Conservation (phyloP, 371 early-diverging fungal genomes). For the Mucor sp. region DNA sequence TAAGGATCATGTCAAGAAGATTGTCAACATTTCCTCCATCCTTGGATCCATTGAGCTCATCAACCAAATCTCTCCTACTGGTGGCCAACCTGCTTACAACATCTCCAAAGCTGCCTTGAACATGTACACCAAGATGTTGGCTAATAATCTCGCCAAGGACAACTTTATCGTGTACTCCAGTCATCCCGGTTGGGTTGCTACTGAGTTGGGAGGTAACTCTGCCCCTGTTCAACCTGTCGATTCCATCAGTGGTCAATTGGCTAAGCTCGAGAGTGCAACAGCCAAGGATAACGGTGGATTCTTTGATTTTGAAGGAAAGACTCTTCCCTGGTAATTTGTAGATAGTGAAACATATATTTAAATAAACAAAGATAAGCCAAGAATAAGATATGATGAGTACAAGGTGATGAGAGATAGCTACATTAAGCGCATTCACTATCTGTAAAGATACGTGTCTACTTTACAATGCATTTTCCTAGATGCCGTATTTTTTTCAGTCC, state of each 20-base stretch:
- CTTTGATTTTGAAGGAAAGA: conserved; percentile 16
- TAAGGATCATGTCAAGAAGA: conserved; percentile 17
- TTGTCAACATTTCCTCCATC: conserved; percentile 28
- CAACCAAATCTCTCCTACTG: conserved; percentile 5
- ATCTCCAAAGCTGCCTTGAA: conserved; percentile 28
- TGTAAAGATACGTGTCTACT: too few relatives aligned
- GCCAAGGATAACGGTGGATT: conserved; percentile 13
- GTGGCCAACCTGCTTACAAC: conserved; percentile 9
- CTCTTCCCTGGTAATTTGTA: conserved; percentile 18
- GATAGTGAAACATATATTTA: too few relatives aligned
- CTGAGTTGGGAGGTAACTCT: conserved; percentile 23
- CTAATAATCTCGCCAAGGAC: conserved; percentile 19
- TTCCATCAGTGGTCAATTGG: conserved; percentile 19
- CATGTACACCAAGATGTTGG: conserved; percentile 17
- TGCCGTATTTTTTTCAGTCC: too few relatives aligned
- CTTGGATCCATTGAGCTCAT: conserved; percentile 7
- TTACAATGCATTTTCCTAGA: too few relatives aligned
- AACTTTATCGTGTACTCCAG: conserved; percentile 23
- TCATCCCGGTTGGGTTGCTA: conserved; percentile 30
- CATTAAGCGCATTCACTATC: too few relatives aligned
- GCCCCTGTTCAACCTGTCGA: conserved; percentile 8
- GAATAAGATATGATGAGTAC: too few relatives aligned
- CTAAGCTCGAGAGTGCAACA: conserved; percentile 6
- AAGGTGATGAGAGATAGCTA: too few relatives aligned
- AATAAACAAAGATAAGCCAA: too few relatives aligned